These are phyloP conservation scores for Lipomyces lipofer DNA, from an alignment of 805 yeast genomes.

Conservation along the genomic window DNA sequence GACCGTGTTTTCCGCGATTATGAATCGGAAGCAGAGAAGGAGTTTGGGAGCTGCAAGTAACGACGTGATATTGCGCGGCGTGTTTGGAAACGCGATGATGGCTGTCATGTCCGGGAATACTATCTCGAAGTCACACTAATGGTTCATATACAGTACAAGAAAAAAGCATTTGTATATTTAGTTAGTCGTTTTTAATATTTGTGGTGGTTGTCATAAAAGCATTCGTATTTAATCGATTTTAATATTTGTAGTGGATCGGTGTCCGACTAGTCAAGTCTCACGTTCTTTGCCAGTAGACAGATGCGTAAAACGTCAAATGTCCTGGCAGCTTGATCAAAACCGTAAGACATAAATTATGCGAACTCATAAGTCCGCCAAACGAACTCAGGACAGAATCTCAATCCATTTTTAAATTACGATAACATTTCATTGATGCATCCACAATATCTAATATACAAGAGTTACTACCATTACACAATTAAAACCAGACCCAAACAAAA, in stretches of 20 bases:
- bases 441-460: conserved; percentile 27
- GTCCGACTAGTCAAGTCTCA: too few species aligned
- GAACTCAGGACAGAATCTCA: too few species aligned
- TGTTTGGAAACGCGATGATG: conserved; percentile 18
- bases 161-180: not conserved
- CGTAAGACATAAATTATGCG: too few species aligned
- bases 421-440: conserved; percentile 20
- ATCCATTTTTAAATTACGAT: too few species aligned
- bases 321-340: too few species aligned
- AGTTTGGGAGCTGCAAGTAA: not conserved
- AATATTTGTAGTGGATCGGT: too few species aligned
- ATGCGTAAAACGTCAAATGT: too few species aligned
- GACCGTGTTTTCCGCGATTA: conserved; percentile 12
- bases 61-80: conserved; percentile 8
- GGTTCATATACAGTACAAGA: not conserved
- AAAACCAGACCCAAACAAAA: conserved; percentile 26
- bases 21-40: not conserved
- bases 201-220: too few species aligned
- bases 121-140: not conserved
- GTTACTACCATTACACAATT: conserved; percentile 22
- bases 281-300: too few species aligned
- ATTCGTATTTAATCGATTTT: too few species aligned
- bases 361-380: too few species aligned
- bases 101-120: not conserved
- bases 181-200: too few species aligned